A percentile compares a stretch with the other conserved stretches of the same genome.
phyloP scores from a whole-genome alignment of 2,329 filamentous ascomycete genomes.

The Colletotrichum lindemuthianum region DNA sequence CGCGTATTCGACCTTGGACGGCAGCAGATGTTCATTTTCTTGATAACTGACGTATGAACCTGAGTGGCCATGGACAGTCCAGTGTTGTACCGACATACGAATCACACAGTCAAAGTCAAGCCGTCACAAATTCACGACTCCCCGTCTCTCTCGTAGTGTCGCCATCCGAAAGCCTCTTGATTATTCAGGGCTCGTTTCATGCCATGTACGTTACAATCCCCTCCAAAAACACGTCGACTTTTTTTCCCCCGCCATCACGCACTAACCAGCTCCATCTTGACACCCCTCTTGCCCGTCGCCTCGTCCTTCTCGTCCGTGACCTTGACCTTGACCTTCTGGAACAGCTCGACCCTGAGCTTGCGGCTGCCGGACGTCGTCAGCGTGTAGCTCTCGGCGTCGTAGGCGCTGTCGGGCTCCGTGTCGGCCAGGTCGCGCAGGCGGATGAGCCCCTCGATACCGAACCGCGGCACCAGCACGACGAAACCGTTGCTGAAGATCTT shows the following conservation, averaged over 20 bases:
- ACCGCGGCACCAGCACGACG: slow-evolving; percentile 93
- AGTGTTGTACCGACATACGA: no score
- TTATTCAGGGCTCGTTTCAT: background rate
- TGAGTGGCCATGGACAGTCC: no score
- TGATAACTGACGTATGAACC: no score
- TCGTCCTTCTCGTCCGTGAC: slow-evolving; percentile 95
- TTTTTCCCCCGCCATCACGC: slow-evolving; percentile 34
- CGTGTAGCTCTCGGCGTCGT: slow-evolving; percentile 86
- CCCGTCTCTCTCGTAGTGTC: no score
- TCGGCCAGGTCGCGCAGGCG: slow-evolving; percentile 84
- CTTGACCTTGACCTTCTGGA: slow-evolving; percentile 89
- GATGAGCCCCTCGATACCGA: slow-evolving; percentile 94
- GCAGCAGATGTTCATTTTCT: no score
- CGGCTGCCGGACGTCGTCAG: slow-evolving; percentile 69
- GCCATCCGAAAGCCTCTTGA: background rate
- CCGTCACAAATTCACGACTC: no score
- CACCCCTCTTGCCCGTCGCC: slow-evolving; percentile 93
- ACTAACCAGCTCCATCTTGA: slow-evolving; percentile 76
- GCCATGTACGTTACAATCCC: background rate
- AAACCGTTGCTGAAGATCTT: slow-evolving; percentile 97
- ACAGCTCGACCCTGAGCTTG: slow-evolving; percentile 77
- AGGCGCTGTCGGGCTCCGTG: slow-evolving; percentile 81
- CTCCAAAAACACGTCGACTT: background rate
- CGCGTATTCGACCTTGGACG: no score
- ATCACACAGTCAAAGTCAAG: no score